Evolutionary conservation across 352 stramenopile species (phyloP), one percentile per base, ranked within the genome.

Genomic region (Pythium chondricola): DNA sequence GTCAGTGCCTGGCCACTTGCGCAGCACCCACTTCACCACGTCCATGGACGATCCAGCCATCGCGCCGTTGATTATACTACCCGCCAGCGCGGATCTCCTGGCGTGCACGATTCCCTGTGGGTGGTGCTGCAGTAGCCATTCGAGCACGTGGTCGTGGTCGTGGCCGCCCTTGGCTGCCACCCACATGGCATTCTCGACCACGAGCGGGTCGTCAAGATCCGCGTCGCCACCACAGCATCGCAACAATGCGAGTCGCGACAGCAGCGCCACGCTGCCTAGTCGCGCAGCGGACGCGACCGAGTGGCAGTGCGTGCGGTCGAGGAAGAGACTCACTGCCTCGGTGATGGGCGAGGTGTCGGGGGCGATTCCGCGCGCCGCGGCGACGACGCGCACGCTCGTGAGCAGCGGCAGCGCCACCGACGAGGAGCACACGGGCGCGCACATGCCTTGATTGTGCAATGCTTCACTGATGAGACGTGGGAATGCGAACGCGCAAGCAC

Each of bases 21-120:
- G n/a, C n/a, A n/a, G n/a, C n/a, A 56, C 21, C 48, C 48, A 56
- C 14, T 36, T 38, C 29, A 56, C 22, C 48, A 48, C 40, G 6
- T 10, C 27, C 14, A 27, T 22, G 27, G 42, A 39, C 3, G 25
- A 38, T 14, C 20, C 17, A n/a, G 21, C 13, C 6, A 17, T 31
- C 4, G 48, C 48, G 9, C 27, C 38, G 1, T 8, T 11, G 20
- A 56, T 6, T 14, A 56, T n/a, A 21, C 14, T 21, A 16, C 9
- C 17, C 38, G n/a, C n/a, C n/a, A n/a, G n/a, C n/a, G n/a, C n/a
- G n/a, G n/a, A n/a, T n/a, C n/a, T n/a, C n/a, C n/a, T n/a, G n/a
- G n/a, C n/a, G n/a, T n/a, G n/a, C n/a, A n/a, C n/a, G n/a, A n/a
- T n/a, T n/a, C n/a, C n/a, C n/a, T 22, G 8, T 41, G 14, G 35